Conservation (phyloP, 139 green algal genomes). For the Axilococcus clingmanii region DNA sequence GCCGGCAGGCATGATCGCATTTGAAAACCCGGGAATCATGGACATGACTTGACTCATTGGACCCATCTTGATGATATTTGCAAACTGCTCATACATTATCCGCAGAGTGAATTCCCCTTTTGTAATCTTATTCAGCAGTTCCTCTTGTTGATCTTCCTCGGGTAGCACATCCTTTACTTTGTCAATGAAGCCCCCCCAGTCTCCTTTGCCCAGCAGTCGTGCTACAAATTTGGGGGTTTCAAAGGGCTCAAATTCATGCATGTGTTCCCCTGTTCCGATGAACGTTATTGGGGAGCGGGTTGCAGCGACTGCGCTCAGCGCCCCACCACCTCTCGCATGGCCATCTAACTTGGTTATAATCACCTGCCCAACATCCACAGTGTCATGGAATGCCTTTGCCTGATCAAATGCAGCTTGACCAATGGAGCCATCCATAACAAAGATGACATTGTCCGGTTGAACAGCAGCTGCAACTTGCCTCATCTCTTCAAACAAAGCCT, state of each 20-base stretch:
- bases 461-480: conserved; percentile 51
- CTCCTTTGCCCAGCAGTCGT: conserved; percentile 84
- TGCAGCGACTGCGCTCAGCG: conserved; percentile 83
- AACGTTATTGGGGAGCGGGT: conserved; percentile 94
- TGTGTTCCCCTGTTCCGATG: conserved; percentile 96
- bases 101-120: conserved; percentile 90
- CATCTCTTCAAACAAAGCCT: conserved; percentile 99
- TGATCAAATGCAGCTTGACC: conserved; percentile 95
- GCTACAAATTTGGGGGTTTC: conserved; percentile 92
- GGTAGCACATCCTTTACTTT: conserved; percentile 86
- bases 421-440: conserved; percentile 98
- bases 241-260: conserved; percentile 98
- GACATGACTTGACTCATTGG: conserved; percentile 88
- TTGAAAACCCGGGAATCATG: conserved; percentile 92
- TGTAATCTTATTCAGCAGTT: conserved; percentile 83
- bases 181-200: conserved; percentile 88
- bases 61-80: conserved; percentile 92
- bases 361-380: conserved; percentile 84
- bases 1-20: conserved; percentile 55
- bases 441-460: conserved; percentile 82
- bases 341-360: conserved; percentile 99
- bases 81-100: conserved; percentile 94
- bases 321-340: conserved; percentile 95
- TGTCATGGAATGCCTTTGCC: conserved; percentile 92
- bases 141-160: conserved; percentile 72